Evolutionary conservation across 805 yeast genomes (phyloP), one percentile per base, ranked within the genome.

Genomic region (Ogataea pignaliae): DNA sequence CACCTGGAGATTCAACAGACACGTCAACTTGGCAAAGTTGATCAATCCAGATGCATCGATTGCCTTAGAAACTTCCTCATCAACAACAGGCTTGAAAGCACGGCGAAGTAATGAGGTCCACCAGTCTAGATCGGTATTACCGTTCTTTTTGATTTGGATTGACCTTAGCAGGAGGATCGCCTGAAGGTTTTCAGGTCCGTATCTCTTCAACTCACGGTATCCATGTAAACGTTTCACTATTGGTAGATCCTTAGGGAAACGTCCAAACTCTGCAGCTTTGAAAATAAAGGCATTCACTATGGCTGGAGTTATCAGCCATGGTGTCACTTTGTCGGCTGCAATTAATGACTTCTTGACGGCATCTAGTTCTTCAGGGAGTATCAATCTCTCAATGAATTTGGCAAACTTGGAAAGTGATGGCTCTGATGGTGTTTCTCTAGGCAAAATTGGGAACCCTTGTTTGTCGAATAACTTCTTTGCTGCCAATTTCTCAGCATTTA

Each of bases 381-480:
- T 5, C 18, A 63, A 38, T 9, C 53, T 44, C n/a, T 54, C 51
- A 36, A 63, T 54, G 37, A 63, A 63, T 18, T 47, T 42, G 11
- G 45, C 37, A 39, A 63, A 55, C 42, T 55, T 57, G 5, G 40
- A 40, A 14, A 41, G 44, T 4, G 65, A 60, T 39, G 66, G 66
- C 5, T 51, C 35, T 12, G 60, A 60, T 29, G 54, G 58, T 18
- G 43, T 53, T 13, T 37, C 33, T 33, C 50, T 44, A 13, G 65
- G 64, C 11, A 47, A 34, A 10, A 62, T 41, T 13, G 66, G 65
- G 32, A 57, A 49, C 15, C 64, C 63, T 3, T 53, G 50, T 18
- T 52, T 50, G 36, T 58, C 61, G 8, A 53, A 47, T 10, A 54
- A 53, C 36, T 59, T 50, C 37, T 51, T 34, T 9, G 62, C 47